Evolutionary conservation across 805 yeast species (phyloP).

Genomic region (Cyberlindnera maritima): DNA sequence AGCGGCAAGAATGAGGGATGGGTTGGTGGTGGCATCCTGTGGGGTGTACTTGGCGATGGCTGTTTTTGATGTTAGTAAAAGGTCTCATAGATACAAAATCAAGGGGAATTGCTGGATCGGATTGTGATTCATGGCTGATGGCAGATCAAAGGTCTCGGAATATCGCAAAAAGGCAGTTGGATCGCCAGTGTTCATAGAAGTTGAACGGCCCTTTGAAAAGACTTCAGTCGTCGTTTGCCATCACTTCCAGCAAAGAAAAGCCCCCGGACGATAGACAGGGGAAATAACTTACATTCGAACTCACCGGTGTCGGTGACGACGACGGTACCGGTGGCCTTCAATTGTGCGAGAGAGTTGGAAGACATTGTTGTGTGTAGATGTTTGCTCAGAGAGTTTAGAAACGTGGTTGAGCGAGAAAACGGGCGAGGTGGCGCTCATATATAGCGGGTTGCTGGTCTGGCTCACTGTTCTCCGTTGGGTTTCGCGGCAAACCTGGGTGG

Average conservation of each 20-base stretch:
- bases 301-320: constrained; percentile 99
- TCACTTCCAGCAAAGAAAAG: no score
- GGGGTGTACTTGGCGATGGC: constrained; percentile 96
- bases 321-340: constrained; percentile 92
- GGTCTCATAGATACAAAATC: not conserved
- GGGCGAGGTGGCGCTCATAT: not conserved
- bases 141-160: not conserved
- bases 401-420: not conserved
- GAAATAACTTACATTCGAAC: constrained; percentile 59
- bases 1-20: constrained; percentile 95
- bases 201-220: not conserved
- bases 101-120: not conserved
- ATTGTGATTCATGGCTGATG: not conserved
- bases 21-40: constrained; percentile 99
- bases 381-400: not conserved
- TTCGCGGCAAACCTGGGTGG: constrained; percentile 6
- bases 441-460: constrained; percentile 4
- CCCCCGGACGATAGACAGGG: not conserved
- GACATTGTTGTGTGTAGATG: constrained; percentile 32
- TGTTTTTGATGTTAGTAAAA: constrained; percentile 11
- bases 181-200: not conserved
- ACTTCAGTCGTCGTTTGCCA: no score
- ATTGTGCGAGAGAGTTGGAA: constrained; percentile 78
- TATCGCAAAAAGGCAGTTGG: not conserved
- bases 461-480: constrained; percentile 12